Evolutionary conservation across 2,329 filamentous ascomycete species (phyloP), one percentile per base, ranked within the genome.

Genomic region (Xylaria sp.): DNA sequence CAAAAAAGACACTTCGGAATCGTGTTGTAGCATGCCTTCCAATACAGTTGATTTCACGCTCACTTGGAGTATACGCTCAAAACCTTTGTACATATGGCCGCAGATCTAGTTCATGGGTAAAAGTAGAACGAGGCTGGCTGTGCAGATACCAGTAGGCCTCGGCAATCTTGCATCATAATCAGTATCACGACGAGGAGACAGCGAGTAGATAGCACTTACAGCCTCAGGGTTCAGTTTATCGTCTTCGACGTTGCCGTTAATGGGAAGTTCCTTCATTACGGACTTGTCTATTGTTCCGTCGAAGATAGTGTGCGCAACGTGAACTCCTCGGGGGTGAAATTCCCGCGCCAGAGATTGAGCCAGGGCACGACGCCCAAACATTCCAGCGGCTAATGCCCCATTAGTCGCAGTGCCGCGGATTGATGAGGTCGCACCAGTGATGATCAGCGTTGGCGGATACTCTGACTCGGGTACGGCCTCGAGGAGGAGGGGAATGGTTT

Each of bases 281-380:
- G 89, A 28, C 64, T 91, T 92, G 80, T 93, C 90, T 80, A 94
- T 94, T 1, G 92, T 85, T 0, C 91, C 92, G 78, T 94, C 91
- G 70, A 93, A 88, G 70, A 93, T 88, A 1, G 89, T 87, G 81
- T 94, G 91, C 3, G 88, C 86, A 18, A 94, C 90, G 79, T 94
- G 92, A 1, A 94, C 84, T 2, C 92, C 92, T 76, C 91, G 83
- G 0, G 92, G 91, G 0, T 90, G 91, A 78, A 93, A 94, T 77
- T 94, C 92, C 70, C 89, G 87, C 0, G 91, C 91, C 44, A 94
- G 82, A 46, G 86, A 89, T 77, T 92, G 91, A 1, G 86, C 85
- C 57, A 93, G 80, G 0, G 91, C 90, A 44, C 91, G 85, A 62
- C 91, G 80, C 1, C 91, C 91, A 79, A 91, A 93, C 78, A 93